A percentile compares a stretch with the other conserved stretches of the same genome.
phyloP scores from a whole-genome alignment of 345 rosid species.

The Iberis pinnata region DNA sequence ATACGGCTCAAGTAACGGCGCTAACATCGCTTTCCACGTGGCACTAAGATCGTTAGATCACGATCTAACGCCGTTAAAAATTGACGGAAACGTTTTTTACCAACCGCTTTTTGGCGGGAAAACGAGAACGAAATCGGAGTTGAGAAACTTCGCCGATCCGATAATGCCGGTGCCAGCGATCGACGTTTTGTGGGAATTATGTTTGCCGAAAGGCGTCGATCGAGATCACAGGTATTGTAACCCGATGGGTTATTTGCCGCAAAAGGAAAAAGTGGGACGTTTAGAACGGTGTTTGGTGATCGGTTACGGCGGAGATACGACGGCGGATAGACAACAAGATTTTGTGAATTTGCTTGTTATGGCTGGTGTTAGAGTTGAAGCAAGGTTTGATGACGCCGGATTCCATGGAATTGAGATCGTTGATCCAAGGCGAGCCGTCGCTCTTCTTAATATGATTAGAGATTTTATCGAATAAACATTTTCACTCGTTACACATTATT shows the following conservation, averaged over 20 bases:
- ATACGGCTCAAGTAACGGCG: constrained; percentile 35
- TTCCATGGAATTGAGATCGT: constrained; percentile 34
- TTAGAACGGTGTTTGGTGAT: constrained; percentile 34
- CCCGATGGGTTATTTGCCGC: constrained; percentile 27
- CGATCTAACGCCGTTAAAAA: constrained; percentile 28
- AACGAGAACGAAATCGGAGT: constrained; percentile 25
- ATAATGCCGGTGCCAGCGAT: constrained; percentile 32
- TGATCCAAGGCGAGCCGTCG: constrained; percentile 30
- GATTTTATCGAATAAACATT: constrained; percentile 26
- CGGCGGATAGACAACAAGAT: constrained; percentile 32
- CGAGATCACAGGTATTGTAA: constrained; percentile 36
- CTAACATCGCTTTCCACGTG: constrained; percentile 29
- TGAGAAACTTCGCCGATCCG: constrained; percentile 24
- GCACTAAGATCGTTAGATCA: constrained; percentile 28
- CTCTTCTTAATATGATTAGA: constrained; percentile 27
- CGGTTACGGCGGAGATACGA: constrained; percentile 31
- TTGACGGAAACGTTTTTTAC: constrained; percentile 30
- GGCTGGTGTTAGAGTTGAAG: constrained; percentile 34
- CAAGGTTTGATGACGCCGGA: constrained; percentile 34
- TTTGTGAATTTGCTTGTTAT: constrained; percentile 28
- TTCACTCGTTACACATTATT: too few relatives aligned
- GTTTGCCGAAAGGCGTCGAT: constrained; percentile 29
- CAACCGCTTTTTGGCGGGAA: constrained; percentile 34
- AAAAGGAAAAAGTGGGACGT: constrained; percentile 19
- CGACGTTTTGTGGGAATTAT: constrained; percentile 30